Conservation (phyloP, 352 stramenopile genomes). For the Lagenidium sp. region DNA sequence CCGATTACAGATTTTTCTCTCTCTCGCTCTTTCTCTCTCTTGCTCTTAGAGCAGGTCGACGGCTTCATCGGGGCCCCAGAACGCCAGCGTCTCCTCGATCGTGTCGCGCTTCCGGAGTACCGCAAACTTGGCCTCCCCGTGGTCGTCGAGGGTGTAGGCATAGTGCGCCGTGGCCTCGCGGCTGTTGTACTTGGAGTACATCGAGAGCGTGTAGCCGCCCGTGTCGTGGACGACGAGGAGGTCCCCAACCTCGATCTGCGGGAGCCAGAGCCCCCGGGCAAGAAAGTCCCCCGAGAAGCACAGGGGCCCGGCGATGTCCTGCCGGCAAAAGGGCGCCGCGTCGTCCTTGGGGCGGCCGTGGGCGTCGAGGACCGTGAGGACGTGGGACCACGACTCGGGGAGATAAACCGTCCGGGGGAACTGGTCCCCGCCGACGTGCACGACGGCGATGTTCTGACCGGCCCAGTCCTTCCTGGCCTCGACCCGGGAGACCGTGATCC, state of each 20-base stretch:
- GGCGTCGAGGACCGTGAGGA: constrained; percentile 55
- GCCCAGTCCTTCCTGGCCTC: constrained; percentile 86
- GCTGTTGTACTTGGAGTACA: constrained; percentile 88
- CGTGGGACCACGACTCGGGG: constrained; percentile 76
- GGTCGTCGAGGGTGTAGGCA: constrained; percentile 30
- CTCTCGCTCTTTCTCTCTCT: background rate
- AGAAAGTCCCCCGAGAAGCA: constrained; percentile 92
- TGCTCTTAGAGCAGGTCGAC: constrained; percentile 20
- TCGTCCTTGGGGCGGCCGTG: constrained; percentile 37
- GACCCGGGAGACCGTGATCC: constrained; percentile 79
- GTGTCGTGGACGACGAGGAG: constrained; percentile 82
- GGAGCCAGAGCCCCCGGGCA: constrained; percentile 58
- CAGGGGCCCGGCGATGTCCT: constrained; percentile 87
- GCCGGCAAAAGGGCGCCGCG: constrained; percentile 28
- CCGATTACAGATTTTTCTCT: background rate
- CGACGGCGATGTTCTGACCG: constrained; percentile 66
- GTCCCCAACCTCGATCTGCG: constrained; percentile 65
- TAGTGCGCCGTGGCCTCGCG: constrained; percentile 57
- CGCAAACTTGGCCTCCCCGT: constrained; percentile 29
- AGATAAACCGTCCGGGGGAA: constrained; percentile 86
- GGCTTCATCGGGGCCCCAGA: constrained; percentile 51
- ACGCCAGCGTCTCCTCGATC: constrained; percentile 48
- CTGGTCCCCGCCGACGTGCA: constrained; percentile 88
- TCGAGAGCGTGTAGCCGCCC: constrained; percentile 83
- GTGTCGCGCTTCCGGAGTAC: constrained; percentile 63